These are phyloP conservation scores for Eutrema heterophyllum DNA, from an alignment of 345 rosid genomes.

Conservation along the genomic window DNA sequence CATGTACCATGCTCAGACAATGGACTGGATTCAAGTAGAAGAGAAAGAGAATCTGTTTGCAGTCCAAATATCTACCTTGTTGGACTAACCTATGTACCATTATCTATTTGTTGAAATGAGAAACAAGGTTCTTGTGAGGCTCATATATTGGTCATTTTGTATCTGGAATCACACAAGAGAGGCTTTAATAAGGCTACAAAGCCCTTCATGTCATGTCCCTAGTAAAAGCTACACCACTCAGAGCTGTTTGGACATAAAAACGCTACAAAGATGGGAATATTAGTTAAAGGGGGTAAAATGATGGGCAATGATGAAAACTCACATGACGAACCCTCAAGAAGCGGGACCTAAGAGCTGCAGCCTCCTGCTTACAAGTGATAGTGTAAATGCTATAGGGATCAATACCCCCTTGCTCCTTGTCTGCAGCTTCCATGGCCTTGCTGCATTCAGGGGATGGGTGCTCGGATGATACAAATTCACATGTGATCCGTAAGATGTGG, in stretches of 20 bases:
- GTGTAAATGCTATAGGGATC: constrained; percentile 92
- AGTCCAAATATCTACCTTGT: background rate
- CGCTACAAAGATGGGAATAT: background rate
- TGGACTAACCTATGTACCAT: background rate
- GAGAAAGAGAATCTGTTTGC: background rate
- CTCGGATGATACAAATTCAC: constrained; percentile 51
- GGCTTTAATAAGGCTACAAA: background rate
- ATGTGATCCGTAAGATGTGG: constrained; percentile 43
- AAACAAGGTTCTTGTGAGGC: background rate
- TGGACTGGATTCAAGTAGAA: background rate
- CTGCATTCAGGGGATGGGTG: constrained; percentile 73
- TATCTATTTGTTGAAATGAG: background rate
- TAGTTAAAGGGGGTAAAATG: background rate
- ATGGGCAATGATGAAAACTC: constrained; percentile 30
- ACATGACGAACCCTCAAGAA: constrained; percentile 70
- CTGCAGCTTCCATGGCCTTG: constrained; percentile 52
- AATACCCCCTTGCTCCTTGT: constrained; percentile 66
- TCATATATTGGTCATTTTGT: background rate
- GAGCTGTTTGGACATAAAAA: background rate
- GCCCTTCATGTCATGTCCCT: background rate
- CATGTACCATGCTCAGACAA: background rate
- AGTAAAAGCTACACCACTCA: background rate
- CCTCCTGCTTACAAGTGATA: constrained; percentile 53
- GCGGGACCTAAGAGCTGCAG: constrained; percentile 40
- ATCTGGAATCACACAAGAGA: background rate